phyloP scores from a whole-genome alignment of 2,329 filamentous ascomycete species.

The Aspergillus terreus region DNA sequence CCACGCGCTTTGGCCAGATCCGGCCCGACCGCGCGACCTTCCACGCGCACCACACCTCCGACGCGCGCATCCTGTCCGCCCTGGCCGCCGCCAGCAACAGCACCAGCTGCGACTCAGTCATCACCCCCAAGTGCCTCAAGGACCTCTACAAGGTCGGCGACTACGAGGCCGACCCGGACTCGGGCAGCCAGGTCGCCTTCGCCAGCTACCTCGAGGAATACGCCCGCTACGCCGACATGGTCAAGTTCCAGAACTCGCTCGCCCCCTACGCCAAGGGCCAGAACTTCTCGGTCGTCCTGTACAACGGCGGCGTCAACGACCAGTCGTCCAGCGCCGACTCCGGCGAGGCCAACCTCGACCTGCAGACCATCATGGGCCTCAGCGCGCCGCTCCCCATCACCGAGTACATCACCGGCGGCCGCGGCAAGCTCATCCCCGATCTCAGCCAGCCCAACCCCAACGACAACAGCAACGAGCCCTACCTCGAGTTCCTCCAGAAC shows the following conservation, averaged over 20 bases:
- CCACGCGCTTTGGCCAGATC: constrained; percentile 40
- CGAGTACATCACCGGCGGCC: constrained; percentile 48
- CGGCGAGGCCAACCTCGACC: constrained; percentile 50
- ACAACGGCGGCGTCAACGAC: constrained; percentile 40
- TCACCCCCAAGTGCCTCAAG: constrained; percentile 47
- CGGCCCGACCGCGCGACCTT: constrained; percentile 24
- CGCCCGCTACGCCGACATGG: constrained; percentile 46
- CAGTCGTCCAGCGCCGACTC: constrained; percentile 37
- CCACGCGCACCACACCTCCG: constrained; percentile 18
- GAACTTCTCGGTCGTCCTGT: constrained; percentile 43
- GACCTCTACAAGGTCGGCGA: constrained; percentile 46
- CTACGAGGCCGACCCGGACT: constrained; percentile 33
- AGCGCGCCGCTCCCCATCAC: constrained; percentile 42
- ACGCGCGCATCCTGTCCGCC: constrained; percentile 18
- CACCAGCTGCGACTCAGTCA: constrained; percentile 40
- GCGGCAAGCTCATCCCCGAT: constrained; percentile 45
- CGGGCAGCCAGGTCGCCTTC: constrained; percentile 42
- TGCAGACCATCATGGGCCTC: constrained; percentile 47
- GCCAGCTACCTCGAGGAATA: constrained; percentile 48
- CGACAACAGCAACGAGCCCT: constrained; percentile 47
- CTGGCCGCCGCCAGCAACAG: constrained; percentile 14
- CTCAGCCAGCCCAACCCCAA: constrained; percentile 42
- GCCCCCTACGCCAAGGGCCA: constrained; percentile 39
- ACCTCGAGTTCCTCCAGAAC: constrained; percentile 33
- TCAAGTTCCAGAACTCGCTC: constrained; percentile 36